A percentile compares a stretch with the other conserved stretches of the same genome.
These are phyloP conservation scores for Raphanus hybrid DNA, from an alignment of 441 rosid genomes.

Conservation along the genomic window DNA sequence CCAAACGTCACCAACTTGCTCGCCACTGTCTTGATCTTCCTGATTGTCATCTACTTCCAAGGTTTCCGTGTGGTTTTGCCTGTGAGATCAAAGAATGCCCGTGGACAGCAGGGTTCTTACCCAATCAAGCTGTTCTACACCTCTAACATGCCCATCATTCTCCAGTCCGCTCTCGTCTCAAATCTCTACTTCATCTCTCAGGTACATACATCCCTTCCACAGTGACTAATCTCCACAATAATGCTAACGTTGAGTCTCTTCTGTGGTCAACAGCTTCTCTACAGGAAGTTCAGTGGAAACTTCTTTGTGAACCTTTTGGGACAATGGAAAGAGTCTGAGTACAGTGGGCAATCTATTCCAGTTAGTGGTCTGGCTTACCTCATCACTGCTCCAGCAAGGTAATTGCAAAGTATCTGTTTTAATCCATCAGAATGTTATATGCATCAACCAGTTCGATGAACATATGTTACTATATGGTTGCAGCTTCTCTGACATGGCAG, in stretches of 20 bases:
- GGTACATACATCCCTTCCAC: constrained; percentile 44
- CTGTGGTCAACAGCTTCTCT: constrained; percentile 52
- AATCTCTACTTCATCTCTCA: constrained; percentile 93
- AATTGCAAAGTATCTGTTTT: neutral
- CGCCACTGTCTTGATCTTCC: constrained; percentile 78
- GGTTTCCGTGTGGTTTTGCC: constrained; percentile 46
- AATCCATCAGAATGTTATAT: neutral
- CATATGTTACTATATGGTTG: constrained; percentile 12
- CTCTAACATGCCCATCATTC: constrained; percentile 73
- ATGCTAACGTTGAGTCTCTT: constrained; percentile 14
- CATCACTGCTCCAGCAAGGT: constrained; percentile 75
- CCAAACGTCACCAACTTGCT: constrained; percentile 85
- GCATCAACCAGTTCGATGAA: constrained; percentile 7
- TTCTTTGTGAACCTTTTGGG: constrained; percentile 75
- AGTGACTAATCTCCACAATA: neutral
- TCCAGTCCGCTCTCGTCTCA: constrained; percentile 94
- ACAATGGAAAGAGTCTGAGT: constrained; percentile 84
- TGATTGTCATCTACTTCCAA: constrained; percentile 48
- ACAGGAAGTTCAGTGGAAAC: constrained; percentile 68
- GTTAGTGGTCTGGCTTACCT: constrained; percentile 84
- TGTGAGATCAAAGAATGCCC: constrained; percentile 47
- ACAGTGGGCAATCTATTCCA: constrained; percentile 81
- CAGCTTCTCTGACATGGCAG: constrained; percentile 80
- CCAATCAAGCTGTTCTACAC: constrained; percentile 76
- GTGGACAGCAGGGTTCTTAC: constrained; percentile 86